phyloP scores from a whole-genome alignment of 2,329 filamentous ascomycete genomes.

The Fusarium mundagurra region DNA sequence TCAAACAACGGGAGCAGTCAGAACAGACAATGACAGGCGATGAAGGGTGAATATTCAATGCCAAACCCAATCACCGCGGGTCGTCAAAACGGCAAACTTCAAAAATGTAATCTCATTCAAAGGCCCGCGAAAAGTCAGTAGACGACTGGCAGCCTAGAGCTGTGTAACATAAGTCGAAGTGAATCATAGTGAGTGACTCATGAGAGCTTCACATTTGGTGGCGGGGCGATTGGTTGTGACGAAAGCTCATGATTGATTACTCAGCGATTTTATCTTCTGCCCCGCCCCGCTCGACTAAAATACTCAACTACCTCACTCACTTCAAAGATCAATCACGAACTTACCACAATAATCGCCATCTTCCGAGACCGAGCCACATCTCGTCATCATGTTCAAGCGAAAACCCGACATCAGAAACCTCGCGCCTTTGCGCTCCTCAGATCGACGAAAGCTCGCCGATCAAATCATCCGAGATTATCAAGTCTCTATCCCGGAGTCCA shows the following conservation, averaged over 20 bases:
- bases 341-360: background rate
- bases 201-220: background rate
- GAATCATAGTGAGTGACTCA: background rate
- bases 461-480: slow-evolving; percentile 40
- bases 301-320: background rate
- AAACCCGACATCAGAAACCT: slow-evolving; percentile 40
- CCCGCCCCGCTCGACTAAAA: slow-evolving; percentile 20
- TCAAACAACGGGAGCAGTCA: too few relatives aligned
- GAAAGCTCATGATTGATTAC: slow-evolving; percentile 21
- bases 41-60: background rate
- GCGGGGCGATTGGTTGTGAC: background rate
- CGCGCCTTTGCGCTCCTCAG: slow-evolving; percentile 36
- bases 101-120: rapidly evolving
- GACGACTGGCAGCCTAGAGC: background rate
- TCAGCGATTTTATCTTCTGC: slow-evolving; percentile 1
- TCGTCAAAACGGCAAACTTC: too few relatives aligned
- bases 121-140: rapidly evolving
- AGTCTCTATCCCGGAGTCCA: slow-evolving; percentile 18
- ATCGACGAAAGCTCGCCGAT: slow-evolving; percentile 37
- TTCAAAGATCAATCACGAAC: background rate
- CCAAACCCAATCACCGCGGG: background rate
- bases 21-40: too few relatives aligned
- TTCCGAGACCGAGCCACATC: background rate
- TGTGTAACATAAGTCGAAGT: background rate
- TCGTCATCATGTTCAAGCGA: slow-evolving; percentile 33